phyloP scores from a whole-genome alignment of 768 basidiomycete species.

The Russula earlei region DNA sequence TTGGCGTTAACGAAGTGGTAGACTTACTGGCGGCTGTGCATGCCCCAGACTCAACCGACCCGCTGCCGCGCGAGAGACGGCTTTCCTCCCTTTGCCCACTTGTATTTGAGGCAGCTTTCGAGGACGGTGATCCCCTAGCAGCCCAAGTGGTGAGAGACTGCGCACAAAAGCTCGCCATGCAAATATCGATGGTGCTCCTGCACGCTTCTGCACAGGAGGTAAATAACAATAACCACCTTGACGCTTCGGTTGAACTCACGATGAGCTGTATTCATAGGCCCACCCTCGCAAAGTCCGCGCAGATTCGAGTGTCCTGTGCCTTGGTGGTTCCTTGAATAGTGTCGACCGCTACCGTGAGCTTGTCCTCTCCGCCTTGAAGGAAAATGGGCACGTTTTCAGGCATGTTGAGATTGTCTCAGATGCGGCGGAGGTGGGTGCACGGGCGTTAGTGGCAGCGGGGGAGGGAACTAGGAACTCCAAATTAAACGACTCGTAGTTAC shows the following conservation, averaged over 20 bases:
- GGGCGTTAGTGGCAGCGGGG: conserved; percentile 35
- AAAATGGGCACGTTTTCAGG: conserved; percentile 53
- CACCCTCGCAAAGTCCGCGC: conserved; percentile 34
- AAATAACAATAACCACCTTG: neutral
- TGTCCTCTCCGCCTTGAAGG: conserved; percentile 44
- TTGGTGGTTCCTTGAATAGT: conserved; percentile 72
- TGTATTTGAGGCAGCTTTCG: conserved; percentile 72
- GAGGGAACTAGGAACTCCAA: neutral
- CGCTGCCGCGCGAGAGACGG: conserved; percentile 54
- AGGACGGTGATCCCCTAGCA: conserved; percentile 57
- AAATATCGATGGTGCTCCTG: conserved; percentile 47
- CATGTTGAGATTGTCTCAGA: conserved; percentile 62
- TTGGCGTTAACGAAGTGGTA: conserved; percentile 46
- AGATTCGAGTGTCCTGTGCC: conserved; percentile 51
- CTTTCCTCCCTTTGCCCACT: conserved; percentile 65
- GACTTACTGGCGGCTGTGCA: conserved; percentile 62
- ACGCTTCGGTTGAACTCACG: neutral
- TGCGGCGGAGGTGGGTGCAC: conserved; percentile 56
- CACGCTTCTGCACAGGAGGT: conserved; percentile 21
- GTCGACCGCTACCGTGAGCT: conserved; percentile 48
- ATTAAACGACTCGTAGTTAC: too few relatives aligned
- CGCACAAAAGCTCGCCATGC: conserved; percentile 45
- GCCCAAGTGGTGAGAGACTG: conserved; percentile 44
- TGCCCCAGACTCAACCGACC: conserved; percentile 42
- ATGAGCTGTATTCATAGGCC: neutral